phyloP scores from a whole-genome alignment of 257 asterid species.

The Prunella vulgaris region DNA sequence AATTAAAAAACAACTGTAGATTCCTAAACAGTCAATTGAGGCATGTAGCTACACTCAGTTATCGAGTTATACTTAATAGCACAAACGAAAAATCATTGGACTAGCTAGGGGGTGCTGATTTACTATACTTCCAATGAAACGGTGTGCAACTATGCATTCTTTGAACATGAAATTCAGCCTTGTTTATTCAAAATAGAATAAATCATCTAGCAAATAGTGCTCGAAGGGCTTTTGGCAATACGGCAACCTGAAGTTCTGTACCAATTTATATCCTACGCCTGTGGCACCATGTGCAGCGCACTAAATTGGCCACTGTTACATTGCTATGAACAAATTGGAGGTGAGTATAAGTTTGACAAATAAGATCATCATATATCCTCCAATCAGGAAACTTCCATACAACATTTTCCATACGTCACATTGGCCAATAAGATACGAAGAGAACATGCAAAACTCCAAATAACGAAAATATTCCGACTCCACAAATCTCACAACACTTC shows the following conservation, averaged over 20 bases:
- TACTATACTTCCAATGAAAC: neutral
- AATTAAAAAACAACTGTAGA: neutral
- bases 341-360: constrained; percentile 4
- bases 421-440: constrained; percentile 5
- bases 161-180: neutral
- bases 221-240: neutral
- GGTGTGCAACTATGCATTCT: neutral
- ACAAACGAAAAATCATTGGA: neutral
- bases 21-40: neutral
- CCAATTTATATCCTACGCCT: neutral
- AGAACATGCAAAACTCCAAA: constrained; percentile 2
- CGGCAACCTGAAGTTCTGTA: neutral
- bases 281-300: constrained; percentile 14
- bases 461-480: constrained; percentile 16
- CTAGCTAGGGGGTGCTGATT: neutral
- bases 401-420: constrained; percentile 15
- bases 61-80: neutral
- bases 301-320: constrained; percentile 22
- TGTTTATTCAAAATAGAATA: neutral
- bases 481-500: constrained; percentile 13
- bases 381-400: constrained; percentile 10
- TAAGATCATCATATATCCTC: neutral
- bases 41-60: neutral
- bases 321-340: constrained; percentile 19
- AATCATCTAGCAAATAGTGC: neutral